Percentiles rank a stretch among this genome's conserved stretches.
Evolutionary conservation across 83 land plant genomes (phyloP).

Genomic region (Isoetes engelmannii): DNA sequence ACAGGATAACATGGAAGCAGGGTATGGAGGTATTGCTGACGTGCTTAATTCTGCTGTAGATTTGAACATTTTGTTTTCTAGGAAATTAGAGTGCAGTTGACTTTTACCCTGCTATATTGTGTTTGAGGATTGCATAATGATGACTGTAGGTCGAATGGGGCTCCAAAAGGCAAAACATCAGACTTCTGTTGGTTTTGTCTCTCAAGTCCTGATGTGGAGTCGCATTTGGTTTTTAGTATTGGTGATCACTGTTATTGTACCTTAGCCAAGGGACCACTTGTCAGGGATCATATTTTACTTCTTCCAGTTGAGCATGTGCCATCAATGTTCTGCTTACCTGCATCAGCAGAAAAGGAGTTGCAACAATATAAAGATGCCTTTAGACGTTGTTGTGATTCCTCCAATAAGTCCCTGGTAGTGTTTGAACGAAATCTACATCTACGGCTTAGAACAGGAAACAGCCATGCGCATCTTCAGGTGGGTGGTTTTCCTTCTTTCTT

Average conservation of each 20-base stretch:
- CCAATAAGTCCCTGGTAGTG: conserved; percentile 51
- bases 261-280: conserved; percentile 86
- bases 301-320: conserved; percentile 88
- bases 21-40: conserved; percentile 26
- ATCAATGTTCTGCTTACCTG: conserved; percentile 41
- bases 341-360: conserved; percentile 53
- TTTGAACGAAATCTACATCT: conserved; percentile 66
- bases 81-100: too few species aligned
- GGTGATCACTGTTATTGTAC: conserved; percentile 88
- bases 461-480: conserved; percentile 96
- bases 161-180: conserved; percentile 23
- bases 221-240: conserved; percentile 66
- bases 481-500: background rate
- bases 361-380: conserved; percentile 47
- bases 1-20: conserved; percentile 27
- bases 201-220: conserved; percentile 70
- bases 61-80: too few species aligned
- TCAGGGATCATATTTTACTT: conserved; percentile 62
- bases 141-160: background rate
- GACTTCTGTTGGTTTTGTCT: conserved; percentile 89
- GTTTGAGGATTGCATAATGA: background rate
- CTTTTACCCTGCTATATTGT: too few species aligned
- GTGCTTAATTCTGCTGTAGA: conserved; percentile 23
- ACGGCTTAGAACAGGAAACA: conserved; percentile 23
- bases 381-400: conserved; percentile 40